Evolutionary conservation across 768 basidiomycete genomes (phyloP).

Genomic region (Boletus rufocinnamomeus): DNA sequence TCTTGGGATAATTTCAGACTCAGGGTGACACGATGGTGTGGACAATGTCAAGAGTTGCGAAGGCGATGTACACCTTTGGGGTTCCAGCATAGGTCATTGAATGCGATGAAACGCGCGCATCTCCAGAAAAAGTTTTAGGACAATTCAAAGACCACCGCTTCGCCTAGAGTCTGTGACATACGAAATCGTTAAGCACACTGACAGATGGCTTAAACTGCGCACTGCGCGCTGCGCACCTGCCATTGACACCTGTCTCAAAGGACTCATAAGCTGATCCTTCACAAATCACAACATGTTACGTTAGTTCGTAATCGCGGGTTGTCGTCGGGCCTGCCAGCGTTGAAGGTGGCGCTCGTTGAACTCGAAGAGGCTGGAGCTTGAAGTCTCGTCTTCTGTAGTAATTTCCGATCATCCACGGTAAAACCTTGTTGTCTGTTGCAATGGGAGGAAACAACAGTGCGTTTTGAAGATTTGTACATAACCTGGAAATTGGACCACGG

Average conservation of each 20-base stretch:
- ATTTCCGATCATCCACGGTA: background rate
- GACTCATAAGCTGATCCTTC: background rate
- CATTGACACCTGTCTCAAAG: background rate
- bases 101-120: background rate
- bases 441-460: background rate
- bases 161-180: background rate
- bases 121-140: background rate
- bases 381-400: background rate
- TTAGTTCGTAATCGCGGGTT: background rate
- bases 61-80: background rate
- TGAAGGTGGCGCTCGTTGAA: background rate
- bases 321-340: background rate
- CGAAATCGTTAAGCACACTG: background rate
- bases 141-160: background rate
- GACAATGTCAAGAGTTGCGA: background rate
- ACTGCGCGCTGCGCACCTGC: conserved; percentile 12
- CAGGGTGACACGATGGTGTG: background rate
- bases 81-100: background rate
- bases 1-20: background rate
- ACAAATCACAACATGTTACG: background rate
- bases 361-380: too few species aligned
- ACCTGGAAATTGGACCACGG: background rate
- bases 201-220: background rate
- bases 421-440: background rate
- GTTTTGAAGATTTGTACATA: background rate